Conservation (phyloP, 2,329 filamentous ascomycete genomes). For the Sporothrix phasma region DNA sequence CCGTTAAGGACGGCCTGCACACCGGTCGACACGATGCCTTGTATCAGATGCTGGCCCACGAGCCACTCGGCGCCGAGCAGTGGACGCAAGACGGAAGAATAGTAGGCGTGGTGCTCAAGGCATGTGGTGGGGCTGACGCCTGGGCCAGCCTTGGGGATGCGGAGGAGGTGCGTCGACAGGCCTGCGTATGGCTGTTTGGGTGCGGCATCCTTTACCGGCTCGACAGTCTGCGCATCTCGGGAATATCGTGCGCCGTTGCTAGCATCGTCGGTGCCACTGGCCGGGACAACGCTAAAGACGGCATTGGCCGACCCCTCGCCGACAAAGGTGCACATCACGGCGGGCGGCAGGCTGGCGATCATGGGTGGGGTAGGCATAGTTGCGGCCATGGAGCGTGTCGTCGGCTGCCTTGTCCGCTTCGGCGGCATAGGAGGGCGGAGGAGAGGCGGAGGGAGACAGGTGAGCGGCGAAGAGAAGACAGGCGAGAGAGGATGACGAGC, state of each 20-base stretch:
- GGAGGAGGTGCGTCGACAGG: slow-evolving; percentile 17
- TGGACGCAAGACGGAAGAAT: slow-evolving; percentile 42
- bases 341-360: slow-evolving; percentile 13
- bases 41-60: slow-evolving; percentile 45
- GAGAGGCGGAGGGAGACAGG: no score
- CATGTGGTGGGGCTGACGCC: slow-evolving; percentile 32
- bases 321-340: slow-evolving; percentile 29
- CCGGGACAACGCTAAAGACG: slow-evolving; percentile 40
- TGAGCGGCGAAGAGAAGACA: not conserved
- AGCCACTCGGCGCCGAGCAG: slow-evolving; percentile 45
- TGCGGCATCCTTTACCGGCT: not conserved
- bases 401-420: slow-evolving; percentile 8
- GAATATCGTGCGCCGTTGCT: not conserved
- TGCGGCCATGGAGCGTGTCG: slow-evolving; percentile 10
- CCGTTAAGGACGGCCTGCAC: slow-evolving; percentile 42
- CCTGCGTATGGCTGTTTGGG: slow-evolving; percentile 1
- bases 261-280: not conserved
- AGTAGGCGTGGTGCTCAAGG: slow-evolving; percentile 35
- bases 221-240: not conserved
- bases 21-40: slow-evolving; percentile 31
- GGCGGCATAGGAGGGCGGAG: slow-evolving; percentile 12
- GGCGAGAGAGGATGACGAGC: not conserved
- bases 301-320: slow-evolving; percentile 70
- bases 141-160: slow-evolving; percentile 37
- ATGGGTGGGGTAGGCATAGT: slow-evolving; percentile 7